Evolutionary conservation across 2,329 filamentous ascomycete genomes (phyloP), one percentile per base, ranked within the genome.

Genomic region (Chrysoporthe puriensis): DNA sequence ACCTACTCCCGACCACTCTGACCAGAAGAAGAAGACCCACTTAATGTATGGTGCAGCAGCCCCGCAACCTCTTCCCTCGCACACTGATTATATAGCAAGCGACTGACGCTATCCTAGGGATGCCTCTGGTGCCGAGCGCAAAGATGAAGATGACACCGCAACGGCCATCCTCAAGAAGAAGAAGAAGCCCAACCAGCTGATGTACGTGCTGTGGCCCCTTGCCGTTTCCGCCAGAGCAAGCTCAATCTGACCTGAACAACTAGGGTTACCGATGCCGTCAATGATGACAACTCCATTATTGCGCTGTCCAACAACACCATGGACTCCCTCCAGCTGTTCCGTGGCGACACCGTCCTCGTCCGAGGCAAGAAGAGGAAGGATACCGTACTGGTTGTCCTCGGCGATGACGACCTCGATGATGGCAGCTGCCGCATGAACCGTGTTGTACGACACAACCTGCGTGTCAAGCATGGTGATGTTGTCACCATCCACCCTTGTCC

Each of bases 331-430:
- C 94, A 97, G 85, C 91, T 99, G 71, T 99, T 99, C 91, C 93
- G 96, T 78, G 96, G 96, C 74, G 96, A 99, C 80, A 99, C 96
- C 73, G 96, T 99, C 65, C 86, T 98, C 69, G 95, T 99, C 67
- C 97, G 97, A 84, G 96, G 96, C 82, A 99, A 99, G 90, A 99
- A 98, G 92, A 90, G 96, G 82, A 97, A 97, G 87, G 96, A 99
- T 78, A 99, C 96, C 3, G 96, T 98, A 69, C 85, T 99, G 77
- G 98, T 99, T 77, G 96, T 99, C 69, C 88, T 99, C 70, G 94
- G 94, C 71, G 96, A 99, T 80, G 96, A 99, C 77, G 96, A 99
- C 72, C 90, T 99, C 66, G 96, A 99, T 84, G 96, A 99, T 78
- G 96, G 96, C 74, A 97, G 91, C 76, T 96, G 92, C 74, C 92